Evolutionary conservation across 495 filamentous ascomycete genomes (phyloP).

Genomic region (Trichoderma erinaceum): DNA sequence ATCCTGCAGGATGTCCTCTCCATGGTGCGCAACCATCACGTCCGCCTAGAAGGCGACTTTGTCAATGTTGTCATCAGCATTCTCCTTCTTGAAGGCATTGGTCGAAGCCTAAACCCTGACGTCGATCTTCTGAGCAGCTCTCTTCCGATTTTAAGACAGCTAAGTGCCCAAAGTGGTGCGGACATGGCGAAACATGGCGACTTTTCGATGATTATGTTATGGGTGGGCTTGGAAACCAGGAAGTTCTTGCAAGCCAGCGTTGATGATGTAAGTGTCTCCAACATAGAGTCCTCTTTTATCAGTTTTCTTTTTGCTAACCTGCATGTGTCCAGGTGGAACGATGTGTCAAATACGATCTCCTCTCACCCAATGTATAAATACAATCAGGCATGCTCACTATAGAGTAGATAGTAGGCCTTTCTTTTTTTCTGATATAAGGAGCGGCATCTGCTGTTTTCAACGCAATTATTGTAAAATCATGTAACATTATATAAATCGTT

Average conservation of each 20-base stretch:
- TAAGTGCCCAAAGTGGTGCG: constrained; percentile 72
- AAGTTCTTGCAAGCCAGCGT: constrained; percentile 81
- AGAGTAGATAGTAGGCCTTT: background rate
- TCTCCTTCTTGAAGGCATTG: constrained; percentile 89
- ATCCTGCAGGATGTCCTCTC: constrained; percentile 80
- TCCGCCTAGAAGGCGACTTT: constrained; percentile 93
- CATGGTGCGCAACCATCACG: constrained; percentile 93
- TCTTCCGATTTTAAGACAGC: constrained; percentile 81
- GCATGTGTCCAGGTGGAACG: constrained; percentile 50
- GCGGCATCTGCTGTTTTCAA: background rate
- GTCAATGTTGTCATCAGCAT: constrained; percentile 98
- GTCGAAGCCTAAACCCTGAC: constrained; percentile 75
- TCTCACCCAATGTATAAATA: constrained; percentile 71
- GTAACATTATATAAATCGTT: background rate
- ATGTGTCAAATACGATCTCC: constrained; percentile 76
- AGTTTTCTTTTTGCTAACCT: constrained; percentile 22
- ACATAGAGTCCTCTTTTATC: too few species aligned
- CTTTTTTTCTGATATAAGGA: background rate
- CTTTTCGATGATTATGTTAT: constrained; percentile 88
- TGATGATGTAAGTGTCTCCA: constrained; percentile 60
- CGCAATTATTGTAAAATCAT: background rate
- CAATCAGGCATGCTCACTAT: background rate
- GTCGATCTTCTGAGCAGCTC: constrained; percentile 83
- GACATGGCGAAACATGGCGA: constrained; percentile 65
- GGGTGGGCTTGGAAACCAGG: constrained; percentile 85